Base-by-base conservation (phyloP, 179 eudicot species). In the Silene coronaria region DNA sequence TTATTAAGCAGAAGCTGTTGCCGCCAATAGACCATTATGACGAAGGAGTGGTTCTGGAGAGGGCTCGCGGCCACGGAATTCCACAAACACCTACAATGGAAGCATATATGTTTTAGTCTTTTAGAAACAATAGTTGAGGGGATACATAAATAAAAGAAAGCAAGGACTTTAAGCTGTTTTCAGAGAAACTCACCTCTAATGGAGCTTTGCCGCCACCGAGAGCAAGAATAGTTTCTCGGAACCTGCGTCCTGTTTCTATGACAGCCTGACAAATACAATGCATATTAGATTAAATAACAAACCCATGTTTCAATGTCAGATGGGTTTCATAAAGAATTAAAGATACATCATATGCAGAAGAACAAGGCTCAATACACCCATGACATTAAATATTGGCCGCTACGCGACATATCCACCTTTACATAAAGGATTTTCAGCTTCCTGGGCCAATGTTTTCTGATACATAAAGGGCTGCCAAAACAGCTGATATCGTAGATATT, bases 201-300 rank as follows among this genome's bases (percentile, higher is more conserved):
- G 99, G 99, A 68, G 93, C 86, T 83, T 93, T 96, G 68, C 99
- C 99, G 72, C 99, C 99, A 67, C 97, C 97, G 71, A 93, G 91
- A 76, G 99, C 97, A 83, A 96, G 99, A 67, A 96, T 71, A 3
- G 99, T 96, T 77, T 96, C 97, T 73, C 99, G 89, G 88, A 96
- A 96, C 78, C 82, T 89, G 30, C 77, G 80, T 62, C 99, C 99
- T 46, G 89, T 93, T 67, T 91, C 93, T 88, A 76, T 81, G 64
- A 93, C 87, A 73, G 97, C 89, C 97, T 96, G 87, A 72, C 65
- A 73, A 36, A 59, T 9, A 14, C 74, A 57, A 70, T 59, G 55
- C 21, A 77, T 34, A 46, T 38, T 17, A 34, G 66, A 21, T 32
- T 32, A 53, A 42, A 5, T n/a, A 4, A 53, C 19, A 53, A 53